Conservation (phyloP, 1,284 basidiomycete species). For the Puccinia coronata region DNA sequence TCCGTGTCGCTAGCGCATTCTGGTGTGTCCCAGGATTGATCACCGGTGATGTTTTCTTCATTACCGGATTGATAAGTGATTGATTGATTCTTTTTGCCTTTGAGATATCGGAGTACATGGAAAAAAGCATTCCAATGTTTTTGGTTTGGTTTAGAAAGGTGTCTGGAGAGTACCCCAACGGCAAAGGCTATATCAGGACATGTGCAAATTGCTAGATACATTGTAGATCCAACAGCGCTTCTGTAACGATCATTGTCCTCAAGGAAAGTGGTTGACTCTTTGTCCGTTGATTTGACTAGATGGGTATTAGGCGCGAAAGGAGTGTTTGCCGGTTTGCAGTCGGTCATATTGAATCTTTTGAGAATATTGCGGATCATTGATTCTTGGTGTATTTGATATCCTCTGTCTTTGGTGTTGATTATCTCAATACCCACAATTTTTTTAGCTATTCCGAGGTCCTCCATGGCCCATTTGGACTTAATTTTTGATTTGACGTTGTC, state of each 20-base stretch:
- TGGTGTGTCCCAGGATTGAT: neutral
- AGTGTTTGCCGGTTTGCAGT: neutral
- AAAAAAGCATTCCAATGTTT: neutral
- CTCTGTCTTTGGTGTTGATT: neutral
- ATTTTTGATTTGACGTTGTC: neutral
- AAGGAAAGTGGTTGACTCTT: neutral
- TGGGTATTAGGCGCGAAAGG: slow-evolving; percentile 5
- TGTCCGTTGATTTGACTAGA: neutral
- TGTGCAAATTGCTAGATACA: neutral
- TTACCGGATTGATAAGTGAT: neutral
- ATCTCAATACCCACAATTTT: neutral
- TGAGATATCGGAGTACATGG: neutral
- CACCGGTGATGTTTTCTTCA: neutral
- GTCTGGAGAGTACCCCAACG: neutral
- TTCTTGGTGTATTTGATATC: neutral
- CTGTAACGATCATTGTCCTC: neutral
- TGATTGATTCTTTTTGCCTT: neutral
- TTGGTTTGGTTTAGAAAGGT: neutral
- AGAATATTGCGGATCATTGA: neutral
- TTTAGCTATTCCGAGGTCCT: neutral
- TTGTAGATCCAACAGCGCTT: neutral
- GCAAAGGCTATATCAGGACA: neutral
- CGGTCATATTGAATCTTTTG: neutral
- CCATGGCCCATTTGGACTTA: neutral
- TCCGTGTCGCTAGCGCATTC: neutral